Evolutionary conservation across 2,329 filamentous ascomycete species (phyloP).

Genomic region (Ophidiomyces ophidiicola): DNA sequence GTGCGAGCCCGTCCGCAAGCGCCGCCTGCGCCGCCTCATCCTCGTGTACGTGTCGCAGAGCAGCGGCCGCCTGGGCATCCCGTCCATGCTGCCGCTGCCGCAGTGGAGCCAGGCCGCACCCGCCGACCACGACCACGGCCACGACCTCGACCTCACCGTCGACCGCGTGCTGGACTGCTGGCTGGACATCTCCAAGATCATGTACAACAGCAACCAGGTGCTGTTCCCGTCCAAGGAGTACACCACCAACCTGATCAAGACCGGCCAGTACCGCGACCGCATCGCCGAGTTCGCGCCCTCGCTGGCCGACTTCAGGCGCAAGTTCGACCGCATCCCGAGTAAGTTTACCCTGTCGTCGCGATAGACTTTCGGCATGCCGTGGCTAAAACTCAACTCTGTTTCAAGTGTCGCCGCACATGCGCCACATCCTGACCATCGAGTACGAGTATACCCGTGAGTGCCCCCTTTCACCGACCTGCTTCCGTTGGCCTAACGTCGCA

Average conservation of each 20-base stretch:
- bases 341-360: neutral
- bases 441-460: constrained; percentile 76
- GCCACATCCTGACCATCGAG: constrained; percentile 78
- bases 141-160: constrained; percentile 34
- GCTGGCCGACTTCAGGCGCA: constrained; percentile 63
- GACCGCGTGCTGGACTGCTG: constrained; percentile 66
- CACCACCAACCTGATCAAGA: constrained; percentile 79
- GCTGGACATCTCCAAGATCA: constrained; percentile 83
- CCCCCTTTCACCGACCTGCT: neutral
- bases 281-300: constrained; percentile 72
- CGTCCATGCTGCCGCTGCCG: constrained; percentile 68
- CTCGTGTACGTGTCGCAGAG: constrained; percentile 87
- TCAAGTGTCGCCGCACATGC: constrained; percentile 45
- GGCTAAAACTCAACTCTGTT: neutral
- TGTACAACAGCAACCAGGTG: constrained; percentile 80
- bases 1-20: constrained; percentile 59
- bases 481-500: constrained; percentile 15
- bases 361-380: neutral
- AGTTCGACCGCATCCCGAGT: constrained; percentile 62
- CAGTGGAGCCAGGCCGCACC: constrained; percentile 33
- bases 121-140: too few relatives aligned
- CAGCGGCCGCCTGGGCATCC: constrained; percentile 83
- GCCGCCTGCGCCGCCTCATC: constrained; percentile 74
- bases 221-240: constrained; percentile 78
- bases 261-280: constrained; percentile 66